Evolutionary conservation across 139 green algal species (phyloP).

Genomic region (Picochlorum sp.): DNA sequence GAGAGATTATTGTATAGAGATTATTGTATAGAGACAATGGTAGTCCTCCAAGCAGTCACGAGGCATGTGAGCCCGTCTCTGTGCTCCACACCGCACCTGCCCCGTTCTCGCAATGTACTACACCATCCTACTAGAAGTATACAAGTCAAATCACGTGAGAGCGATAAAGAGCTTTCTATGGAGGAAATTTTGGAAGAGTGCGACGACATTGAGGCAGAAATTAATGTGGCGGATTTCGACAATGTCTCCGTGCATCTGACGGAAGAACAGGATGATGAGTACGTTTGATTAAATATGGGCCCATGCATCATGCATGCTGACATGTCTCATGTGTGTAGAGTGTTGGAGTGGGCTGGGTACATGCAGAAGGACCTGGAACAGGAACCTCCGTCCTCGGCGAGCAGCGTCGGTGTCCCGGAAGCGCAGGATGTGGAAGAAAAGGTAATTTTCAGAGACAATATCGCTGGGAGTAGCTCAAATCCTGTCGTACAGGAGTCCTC

Average conservation of each 20-base stretch:
- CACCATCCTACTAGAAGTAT: neutral
- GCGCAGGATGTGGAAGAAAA: neutral
- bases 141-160: neutral
- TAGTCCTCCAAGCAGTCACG: no score
- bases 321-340: no score
- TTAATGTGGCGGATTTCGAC: neutral
- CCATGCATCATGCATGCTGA: no score
- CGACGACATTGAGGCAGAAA: slow-evolving; percentile 2
- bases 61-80: no score
- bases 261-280: neutral
- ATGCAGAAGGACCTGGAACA: no score
- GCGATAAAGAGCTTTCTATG: neutral
- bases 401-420: no score
- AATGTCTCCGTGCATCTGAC: neutral
- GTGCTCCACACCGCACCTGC: no score
- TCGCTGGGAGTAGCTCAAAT: neutral
- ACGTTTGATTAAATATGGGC: neutral
- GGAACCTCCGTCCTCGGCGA: no score
- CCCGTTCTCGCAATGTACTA: no score
- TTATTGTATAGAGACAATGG: no score
- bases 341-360: no score
- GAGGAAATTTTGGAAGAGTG: neutral
- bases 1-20: no score
- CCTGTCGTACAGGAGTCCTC: neutral
- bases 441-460: neutral